phyloP scores from a whole-genome alignment of 345 rosid genomes.

The Gossypium thurberi region DNA sequence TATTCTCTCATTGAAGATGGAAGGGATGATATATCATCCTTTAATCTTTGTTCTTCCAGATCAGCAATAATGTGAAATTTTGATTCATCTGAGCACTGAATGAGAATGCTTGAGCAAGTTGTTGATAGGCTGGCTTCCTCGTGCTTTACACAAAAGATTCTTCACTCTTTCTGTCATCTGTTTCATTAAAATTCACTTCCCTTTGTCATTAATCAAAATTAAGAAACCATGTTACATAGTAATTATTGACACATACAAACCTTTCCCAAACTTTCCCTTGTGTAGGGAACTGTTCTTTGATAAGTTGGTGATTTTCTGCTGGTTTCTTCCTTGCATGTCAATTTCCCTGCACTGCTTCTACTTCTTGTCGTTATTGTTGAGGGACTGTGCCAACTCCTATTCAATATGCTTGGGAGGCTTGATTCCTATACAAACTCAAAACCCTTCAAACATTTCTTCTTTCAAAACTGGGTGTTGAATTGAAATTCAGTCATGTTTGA shows the following conservation, averaged over 20 bases:
- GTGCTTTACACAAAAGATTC: conserved; percentile 48
- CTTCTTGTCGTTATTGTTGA: conserved; percentile 53
- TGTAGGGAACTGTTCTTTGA: conserved; percentile 60
- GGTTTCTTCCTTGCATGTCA: conserved; percentile 21
- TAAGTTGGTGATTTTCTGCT: conserved; percentile 35
- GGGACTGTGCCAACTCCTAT: conserved; percentile 43
- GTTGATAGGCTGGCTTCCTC: conserved; percentile 47
- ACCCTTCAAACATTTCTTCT: neutral
- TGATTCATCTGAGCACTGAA: conserved; percentile 45
- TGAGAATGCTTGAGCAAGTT: conserved; percentile 54
- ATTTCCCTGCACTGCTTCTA: conserved; percentile 39
- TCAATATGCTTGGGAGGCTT: conserved; percentile 57
- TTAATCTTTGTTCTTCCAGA: no score
- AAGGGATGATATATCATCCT: no score
- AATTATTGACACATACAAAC: conserved; percentile 19
- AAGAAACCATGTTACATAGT: neutral
- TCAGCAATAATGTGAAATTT: neutral
- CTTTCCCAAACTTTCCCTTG: conserved; percentile 51
- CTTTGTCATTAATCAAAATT: neutral
- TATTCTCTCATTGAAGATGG: neutral
- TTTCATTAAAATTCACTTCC: conserved; percentile 1
- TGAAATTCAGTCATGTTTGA: neutral
- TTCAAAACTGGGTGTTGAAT: neutral
- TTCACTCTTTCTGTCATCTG: conserved; percentile 57
- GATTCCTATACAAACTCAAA: conserved; percentile 47